phyloP scores from a whole-genome alignment of 306 rosid genomes.

The Mucuna pruriens region DNA sequence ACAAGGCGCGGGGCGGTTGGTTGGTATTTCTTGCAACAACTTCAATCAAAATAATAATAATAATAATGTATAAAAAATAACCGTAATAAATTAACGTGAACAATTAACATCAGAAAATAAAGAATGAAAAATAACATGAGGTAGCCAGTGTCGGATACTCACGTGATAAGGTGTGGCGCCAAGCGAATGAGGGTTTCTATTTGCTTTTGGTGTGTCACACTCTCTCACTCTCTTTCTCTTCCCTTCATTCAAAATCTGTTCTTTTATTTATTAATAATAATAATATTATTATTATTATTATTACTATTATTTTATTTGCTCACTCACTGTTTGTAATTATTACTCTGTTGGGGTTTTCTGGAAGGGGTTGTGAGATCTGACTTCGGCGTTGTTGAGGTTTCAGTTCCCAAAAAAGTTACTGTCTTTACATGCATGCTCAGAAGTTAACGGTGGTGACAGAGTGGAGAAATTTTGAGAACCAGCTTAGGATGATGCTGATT shows the following conservation, averaged over 20 bases:
- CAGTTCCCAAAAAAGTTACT: constrained; percentile 24
- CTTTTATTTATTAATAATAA: not conserved
- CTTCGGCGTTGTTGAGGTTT: constrained; percentile 32
- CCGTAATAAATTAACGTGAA: not conserved
- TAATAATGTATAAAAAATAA: not conserved
- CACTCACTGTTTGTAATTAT: constrained; percentile 29
- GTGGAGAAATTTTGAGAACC: not conserved
- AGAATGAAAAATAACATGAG: constrained; percentile 32
- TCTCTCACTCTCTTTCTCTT: not conserved
- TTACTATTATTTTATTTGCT: not conserved
- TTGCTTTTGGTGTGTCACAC: not conserved
- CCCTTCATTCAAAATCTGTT: constrained; percentile 35
- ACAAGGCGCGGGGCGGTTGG: constrained; percentile 27
- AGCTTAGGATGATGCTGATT: constrained; percentile 27
- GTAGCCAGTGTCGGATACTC: constrained; percentile 37
- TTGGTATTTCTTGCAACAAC: constrained; percentile 5
- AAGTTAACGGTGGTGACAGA: constrained; percentile 35
- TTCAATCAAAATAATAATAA: not conserved
- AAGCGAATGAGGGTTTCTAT: constrained; percentile 32
- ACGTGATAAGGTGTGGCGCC: constrained; percentile 60
- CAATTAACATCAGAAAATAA: not conserved
- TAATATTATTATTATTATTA: too few species aligned
- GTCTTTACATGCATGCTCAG: constrained; percentile 43
- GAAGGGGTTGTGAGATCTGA: constrained; percentile 48
- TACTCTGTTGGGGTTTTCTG: constrained; percentile 32